These are phyloP conservation scores for Colletotrichum zoysiae DNA, from an alignment of 2,329 filamentous ascomycete species.

Conservation along the genomic window DNA sequence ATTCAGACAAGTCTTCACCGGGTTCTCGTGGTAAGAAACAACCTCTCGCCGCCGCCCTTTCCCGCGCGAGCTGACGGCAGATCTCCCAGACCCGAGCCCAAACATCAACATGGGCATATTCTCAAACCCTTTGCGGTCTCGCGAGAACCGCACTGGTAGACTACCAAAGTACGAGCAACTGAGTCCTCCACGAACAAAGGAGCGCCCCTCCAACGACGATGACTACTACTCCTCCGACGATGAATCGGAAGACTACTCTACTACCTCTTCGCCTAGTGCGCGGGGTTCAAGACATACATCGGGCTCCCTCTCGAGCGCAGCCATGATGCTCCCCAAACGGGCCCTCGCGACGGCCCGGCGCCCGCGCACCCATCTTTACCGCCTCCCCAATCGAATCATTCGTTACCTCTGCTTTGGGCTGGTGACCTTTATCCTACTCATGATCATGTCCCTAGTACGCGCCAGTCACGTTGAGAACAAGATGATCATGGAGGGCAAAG, in stretches of 20 bases:
- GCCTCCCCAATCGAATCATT: conserved; percentile 78
- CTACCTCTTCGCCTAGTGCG: conserved; percentile 60
- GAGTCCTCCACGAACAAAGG: conserved; percentile 53
- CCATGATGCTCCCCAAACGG: conserved; percentile 60
- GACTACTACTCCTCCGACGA: conserved; percentile 62
- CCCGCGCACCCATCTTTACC: conserved; percentile 62
- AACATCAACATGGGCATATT: conserved; percentile 61
- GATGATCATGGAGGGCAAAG: conserved; percentile 66
- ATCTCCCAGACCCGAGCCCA: conserved; percentile 32
- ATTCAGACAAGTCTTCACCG: conserved; percentile 8
- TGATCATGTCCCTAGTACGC: conserved; percentile 81
- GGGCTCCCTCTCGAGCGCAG: conserved; percentile 56
- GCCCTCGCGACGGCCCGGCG: conserved; percentile 49
- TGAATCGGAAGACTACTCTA: conserved; percentile 56
- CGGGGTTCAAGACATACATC: conserved; percentile 68
- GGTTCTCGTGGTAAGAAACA: conserved; percentile 26
- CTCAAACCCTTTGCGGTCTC: conserved; percentile 61
- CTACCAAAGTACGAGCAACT: conserved; percentile 66
- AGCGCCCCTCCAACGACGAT: conserved; percentile 66
- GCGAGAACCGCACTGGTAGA: conserved; percentile 56
- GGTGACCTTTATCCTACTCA: conserved; percentile 76
- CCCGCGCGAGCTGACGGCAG: conserved; percentile 5
- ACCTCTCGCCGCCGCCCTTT: background rate
- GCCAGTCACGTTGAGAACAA: conserved; percentile 79
- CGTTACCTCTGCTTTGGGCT: conserved; percentile 83